Evolutionary conservation across 352 stramenopile species (phyloP).

Genomic region (Phytophthora sp.): DNA sequence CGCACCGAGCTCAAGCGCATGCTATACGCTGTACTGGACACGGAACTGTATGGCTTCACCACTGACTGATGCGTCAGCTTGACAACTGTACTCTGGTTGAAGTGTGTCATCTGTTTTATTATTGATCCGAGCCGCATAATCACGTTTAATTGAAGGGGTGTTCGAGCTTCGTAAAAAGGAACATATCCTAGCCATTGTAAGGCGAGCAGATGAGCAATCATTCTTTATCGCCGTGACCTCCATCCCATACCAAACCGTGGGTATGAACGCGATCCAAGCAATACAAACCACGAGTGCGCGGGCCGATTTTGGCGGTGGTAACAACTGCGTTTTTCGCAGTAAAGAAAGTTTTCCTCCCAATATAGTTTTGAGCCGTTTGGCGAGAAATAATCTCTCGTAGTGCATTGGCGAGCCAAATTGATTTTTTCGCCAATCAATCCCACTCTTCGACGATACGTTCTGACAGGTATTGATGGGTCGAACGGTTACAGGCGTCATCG

Average conservation of each 20-base stretch:
- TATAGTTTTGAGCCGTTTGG: background rate
- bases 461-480: constrained; percentile 1
- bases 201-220: constrained; percentile 5
- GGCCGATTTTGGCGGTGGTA: too few relatives aligned
- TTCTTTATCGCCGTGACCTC: constrained; percentile 3
- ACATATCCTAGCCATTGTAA: constrained; percentile 11
- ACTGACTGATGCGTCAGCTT: constrained; percentile 57
- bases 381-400: background rate
- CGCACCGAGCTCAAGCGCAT: constrained; percentile 80
- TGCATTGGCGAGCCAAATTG: too few relatives aligned
- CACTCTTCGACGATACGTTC: background rate
- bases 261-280: too few relatives aligned
- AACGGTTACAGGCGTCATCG: constrained; percentile 17
- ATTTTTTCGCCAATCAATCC: background rate
- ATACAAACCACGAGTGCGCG: too few relatives aligned
- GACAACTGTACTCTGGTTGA: constrained; percentile 13
- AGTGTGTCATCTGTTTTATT: constrained; percentile 31
- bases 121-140: constrained; percentile 25
- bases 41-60: constrained; percentile 72
- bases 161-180: background rate
- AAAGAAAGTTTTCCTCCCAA: background rate
- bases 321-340: too few relatives aligned
- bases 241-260: constrained; percentile 5
- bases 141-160: constrained; percentile 10
- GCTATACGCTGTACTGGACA: constrained; percentile 66